Conservation (phyloP, 192 early-diverging fungal genomes). For the Chytriomyces hyalinus region DNA sequence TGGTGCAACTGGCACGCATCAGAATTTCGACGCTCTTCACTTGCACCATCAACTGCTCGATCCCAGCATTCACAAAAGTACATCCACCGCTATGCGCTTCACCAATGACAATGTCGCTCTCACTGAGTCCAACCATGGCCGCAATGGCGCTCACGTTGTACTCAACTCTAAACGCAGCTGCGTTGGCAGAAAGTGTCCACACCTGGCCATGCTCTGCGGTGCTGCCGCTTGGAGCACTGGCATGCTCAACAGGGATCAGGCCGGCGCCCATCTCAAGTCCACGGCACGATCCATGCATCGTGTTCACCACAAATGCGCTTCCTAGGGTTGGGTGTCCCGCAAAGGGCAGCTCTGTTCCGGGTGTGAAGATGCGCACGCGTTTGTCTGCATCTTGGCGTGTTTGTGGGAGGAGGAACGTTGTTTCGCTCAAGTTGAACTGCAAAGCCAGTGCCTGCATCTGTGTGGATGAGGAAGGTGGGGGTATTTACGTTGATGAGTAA, state of each 20-base stretch:
- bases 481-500: too few species aligned
- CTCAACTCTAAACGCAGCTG: background rate
- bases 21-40: conserved; percentile 14
- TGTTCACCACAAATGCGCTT: conserved; percentile 14
- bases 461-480: background rate
- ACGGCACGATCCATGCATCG: conserved; percentile 22
- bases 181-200: conserved; percentile 18
- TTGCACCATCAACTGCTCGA: conserved; percentile 33
- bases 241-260: conserved; percentile 24
- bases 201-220: conserved; percentile 9
- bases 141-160: background rate
- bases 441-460: conserved; percentile 36
- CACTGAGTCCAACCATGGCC: background rate
- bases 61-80: conserved; percentile 30
- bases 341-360: conserved; percentile 38
- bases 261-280: conserved; percentile 38
- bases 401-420: conserved; percentile 32
- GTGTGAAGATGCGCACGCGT: conserved; percentile 40
- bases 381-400: background rate
- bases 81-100: background rate
- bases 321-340: conserved; percentile 45
- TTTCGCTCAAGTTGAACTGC: conserved; percentile 40
- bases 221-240: background rate
- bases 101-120: background rate
- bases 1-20: background rate